A percentile compares a stretch with the other conserved stretches of the same genome.
Evolutionary conservation across 371 early-diverging fungal genomes (phyloP).

Genomic region (Saksenaea oblongispora): DNA sequence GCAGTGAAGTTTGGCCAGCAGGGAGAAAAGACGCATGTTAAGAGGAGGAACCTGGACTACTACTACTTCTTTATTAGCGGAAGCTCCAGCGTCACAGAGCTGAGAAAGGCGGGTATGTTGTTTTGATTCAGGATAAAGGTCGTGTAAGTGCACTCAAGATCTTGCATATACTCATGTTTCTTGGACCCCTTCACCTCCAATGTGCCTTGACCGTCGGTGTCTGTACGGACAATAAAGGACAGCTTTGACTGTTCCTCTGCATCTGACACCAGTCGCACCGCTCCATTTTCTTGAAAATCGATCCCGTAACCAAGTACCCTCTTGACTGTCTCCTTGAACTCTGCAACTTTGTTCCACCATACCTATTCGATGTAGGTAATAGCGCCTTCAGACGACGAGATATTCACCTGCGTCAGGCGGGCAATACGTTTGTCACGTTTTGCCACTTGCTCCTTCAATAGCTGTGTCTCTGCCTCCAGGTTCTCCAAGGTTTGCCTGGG

Average conservation of each 20-base stretch:
- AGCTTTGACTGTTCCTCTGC: constrained; percentile 58
- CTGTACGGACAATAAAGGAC: constrained; percentile 66
- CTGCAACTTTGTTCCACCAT: constrained; percentile 62
- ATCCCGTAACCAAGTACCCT: constrained; percentile 76
- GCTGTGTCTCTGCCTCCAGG: constrained; percentile 54
- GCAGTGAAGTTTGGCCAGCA: neutral
- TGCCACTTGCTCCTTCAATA: constrained; percentile 44
- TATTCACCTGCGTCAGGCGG: constrained; percentile 64
- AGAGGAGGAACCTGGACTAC: too few species aligned
- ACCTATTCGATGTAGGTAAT: constrained; percentile 27
- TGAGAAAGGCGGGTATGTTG: constrained; percentile 80
- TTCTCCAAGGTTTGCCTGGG: constrained; percentile 59
- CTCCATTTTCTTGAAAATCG: constrained; percentile 66
- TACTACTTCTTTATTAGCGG: constrained; percentile 1
- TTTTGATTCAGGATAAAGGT: constrained; percentile 66
- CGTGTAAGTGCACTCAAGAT: constrained; percentile 55
- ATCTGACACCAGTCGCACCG: constrained; percentile 70
- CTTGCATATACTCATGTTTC: constrained; percentile 55
- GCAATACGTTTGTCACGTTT: constrained; percentile 62
- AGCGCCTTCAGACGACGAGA: neutral
- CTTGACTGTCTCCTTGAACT: constrained; percentile 69
- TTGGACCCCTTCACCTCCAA: constrained; percentile 67
- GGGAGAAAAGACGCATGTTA: neutral
- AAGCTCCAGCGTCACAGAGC: constrained; percentile 67
- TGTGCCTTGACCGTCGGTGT: constrained; percentile 57